Conservation (phyloP, 768 basidiomycete genomes). For the Suillus plorans region DNA sequence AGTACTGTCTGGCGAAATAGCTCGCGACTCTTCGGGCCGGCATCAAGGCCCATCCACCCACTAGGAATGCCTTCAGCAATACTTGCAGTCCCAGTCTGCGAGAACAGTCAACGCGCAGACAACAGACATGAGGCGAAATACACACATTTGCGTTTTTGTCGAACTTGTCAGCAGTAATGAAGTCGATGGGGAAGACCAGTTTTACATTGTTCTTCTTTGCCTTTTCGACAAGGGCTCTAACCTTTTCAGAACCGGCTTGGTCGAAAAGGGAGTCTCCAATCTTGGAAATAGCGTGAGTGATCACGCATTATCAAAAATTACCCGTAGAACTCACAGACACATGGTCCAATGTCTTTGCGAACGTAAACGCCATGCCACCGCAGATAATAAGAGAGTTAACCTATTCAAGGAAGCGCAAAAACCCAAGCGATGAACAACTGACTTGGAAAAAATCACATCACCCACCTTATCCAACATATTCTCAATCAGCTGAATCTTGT, state of each 20-base stretch:
- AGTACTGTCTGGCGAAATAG: conserved; percentile 79
- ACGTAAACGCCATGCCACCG: conserved; percentile 99
- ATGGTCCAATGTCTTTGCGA: conserved; percentile 90
- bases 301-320: not conserved
- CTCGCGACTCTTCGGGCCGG: conserved; percentile 79
- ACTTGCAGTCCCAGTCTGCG: conserved; percentile 72
- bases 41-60: conserved; percentile 95
- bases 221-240: conserved; percentile 80
- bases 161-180: conserved; percentile 93
- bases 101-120: conserved; percentile 1
- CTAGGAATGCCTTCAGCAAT: conserved; percentile 86
- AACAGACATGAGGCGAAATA: not conserved
- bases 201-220: conserved; percentile 91
- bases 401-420: conserved; percentile 35
- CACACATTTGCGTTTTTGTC: conserved; percentile 84
- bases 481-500: conserved; percentile 98
- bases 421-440: not conserved
- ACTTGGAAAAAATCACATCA: not conserved
- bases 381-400: conserved; percentile 95
- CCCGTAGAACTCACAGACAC: conserved; percentile 51
- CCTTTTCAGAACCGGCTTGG: conserved; percentile 83
- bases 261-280: conserved; percentile 97
- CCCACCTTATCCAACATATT: conserved; percentile 97
- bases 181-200: conserved; percentile 94
- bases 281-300: conserved; percentile 36